These are phyloP conservation scores for Gleditsia sinensis DNA, from an alignment of 306 rosid species.

Conservation along the genomic window DNA sequence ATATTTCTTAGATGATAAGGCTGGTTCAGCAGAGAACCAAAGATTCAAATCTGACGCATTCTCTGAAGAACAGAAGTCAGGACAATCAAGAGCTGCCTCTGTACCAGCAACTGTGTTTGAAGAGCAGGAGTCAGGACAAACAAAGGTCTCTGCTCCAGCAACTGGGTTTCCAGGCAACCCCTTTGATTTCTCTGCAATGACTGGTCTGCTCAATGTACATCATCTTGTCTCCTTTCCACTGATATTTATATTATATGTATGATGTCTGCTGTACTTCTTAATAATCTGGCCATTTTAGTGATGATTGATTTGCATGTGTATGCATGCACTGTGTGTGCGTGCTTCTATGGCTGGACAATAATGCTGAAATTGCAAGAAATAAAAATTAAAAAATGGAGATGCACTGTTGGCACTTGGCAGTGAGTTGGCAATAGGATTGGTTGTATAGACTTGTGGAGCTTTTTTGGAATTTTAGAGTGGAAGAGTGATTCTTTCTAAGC, in stretches of 20 bases:
- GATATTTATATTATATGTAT: neutral
- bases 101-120: constrained; percentile 53
- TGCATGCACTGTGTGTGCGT: constrained; percentile 13
- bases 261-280: constrained; percentile 2
- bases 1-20: constrained; percentile 58
- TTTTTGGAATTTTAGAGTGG: constrained; percentile 1
- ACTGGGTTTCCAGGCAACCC: constrained; percentile 66
- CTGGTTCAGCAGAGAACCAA: constrained; percentile 58
- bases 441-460: constrained; percentile 7
- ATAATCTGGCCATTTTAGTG: constrained; percentile 4
- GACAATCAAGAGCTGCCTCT: constrained; percentile 46
- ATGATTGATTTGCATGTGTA: constrained; percentile 10
- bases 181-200: constrained; percentile 94
- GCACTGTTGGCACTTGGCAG: constrained; percentile 8
- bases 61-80: constrained; percentile 52
- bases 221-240: neutral
- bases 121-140: constrained; percentile 44
- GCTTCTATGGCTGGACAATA: constrained; percentile 30
- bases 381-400: neutral
- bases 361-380: neutral
- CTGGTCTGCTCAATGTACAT: constrained; percentile 90
- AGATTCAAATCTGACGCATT: constrained; percentile 54
- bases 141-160: constrained; percentile 55
- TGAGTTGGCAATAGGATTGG: neutral
- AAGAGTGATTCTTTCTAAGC: neutral